Percentiles rank a stretch among this genome's conserved stretches.
Evolutionary conservation across 164 flowering plant genomes (phyloP).

Genomic region (Aristolochia fimbriata): DNA sequence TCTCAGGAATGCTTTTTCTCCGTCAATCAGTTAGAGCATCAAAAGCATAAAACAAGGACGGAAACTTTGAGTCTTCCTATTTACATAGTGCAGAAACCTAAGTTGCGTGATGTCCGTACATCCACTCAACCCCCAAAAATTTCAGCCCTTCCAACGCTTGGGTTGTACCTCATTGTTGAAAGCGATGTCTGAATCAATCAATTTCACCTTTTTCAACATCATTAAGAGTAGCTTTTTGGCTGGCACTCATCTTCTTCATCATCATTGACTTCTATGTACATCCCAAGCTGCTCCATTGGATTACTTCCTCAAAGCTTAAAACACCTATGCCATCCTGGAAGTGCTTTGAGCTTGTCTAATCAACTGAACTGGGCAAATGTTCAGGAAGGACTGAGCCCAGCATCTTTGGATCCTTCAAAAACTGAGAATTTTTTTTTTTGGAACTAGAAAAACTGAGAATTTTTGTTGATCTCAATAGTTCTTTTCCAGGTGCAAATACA

Average conservation of each 20-base stretch:
- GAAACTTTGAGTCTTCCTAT: too few relatives aligned
- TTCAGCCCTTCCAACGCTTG: too few relatives aligned
- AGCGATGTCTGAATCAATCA: constrained; percentile 39
- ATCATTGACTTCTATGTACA: constrained; percentile 70
- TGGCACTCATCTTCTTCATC: constrained; percentile 60
- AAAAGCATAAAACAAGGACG: too few relatives aligned
- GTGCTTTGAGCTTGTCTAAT: constrained; percentile 61
- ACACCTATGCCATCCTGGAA: constrained; percentile 53
- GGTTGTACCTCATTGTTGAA: too few relatives aligned
- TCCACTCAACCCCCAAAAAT: too few relatives aligned
- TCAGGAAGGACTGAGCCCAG: constrained; percentile 47
- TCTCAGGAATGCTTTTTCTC: too few relatives aligned
- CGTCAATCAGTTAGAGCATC: too few relatives aligned
- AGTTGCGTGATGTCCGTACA: too few relatives aligned
- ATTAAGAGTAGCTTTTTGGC: constrained; percentile 13
- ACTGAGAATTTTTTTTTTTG: too few relatives aligned
- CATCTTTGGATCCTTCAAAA: constrained; percentile 60
- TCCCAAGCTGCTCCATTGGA: constrained; percentile 83
- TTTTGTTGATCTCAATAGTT: constrained; percentile 84
- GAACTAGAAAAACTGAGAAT: constrained; percentile 53
- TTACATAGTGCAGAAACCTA: too few relatives aligned
- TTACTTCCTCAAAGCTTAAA: constrained; percentile 51
- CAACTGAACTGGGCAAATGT: constrained; percentile 53
- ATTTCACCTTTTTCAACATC: constrained; percentile 87
- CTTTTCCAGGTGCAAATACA: constrained; percentile 57